Evolutionary conservation across 208 protist genomes (phyloP).

Genomic region (Spongospora subterranea): DNA sequence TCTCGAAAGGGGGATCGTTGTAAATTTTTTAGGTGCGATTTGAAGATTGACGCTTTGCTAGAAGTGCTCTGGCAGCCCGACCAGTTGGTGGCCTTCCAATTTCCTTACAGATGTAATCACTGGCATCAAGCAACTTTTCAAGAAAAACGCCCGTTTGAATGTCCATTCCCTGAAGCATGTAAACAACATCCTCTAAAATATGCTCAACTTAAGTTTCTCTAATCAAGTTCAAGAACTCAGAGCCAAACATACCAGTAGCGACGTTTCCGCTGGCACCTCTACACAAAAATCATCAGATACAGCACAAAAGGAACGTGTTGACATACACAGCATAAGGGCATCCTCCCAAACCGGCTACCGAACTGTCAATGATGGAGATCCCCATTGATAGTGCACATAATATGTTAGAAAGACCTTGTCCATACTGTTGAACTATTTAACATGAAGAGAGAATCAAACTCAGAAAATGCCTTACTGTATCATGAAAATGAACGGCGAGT

Average conservation of each 20-base stretch:
- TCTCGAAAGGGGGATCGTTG: too few species aligned
- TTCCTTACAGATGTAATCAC: neutral
- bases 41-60: neutral
- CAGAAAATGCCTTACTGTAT: conserved; percentile 79
- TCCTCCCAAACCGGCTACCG: conserved; percentile 76
- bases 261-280: conserved; percentile 73
- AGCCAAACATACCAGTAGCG: conserved; percentile 69
- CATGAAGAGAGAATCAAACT: neutral
- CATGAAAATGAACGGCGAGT: conserved; percentile 82
- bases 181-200: conserved; percentile 79
- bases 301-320: neutral
- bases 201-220: neutral
- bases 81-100: conserved; percentile 6
- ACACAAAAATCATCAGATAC: conserved; percentile 9
- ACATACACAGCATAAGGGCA: conserved; percentile 61
- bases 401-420: conserved; percentile 78
- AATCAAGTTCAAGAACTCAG: too few species aligned
- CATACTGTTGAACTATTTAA: conserved; percentile 26
- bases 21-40: too few species aligned
- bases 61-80: conserved; percentile 23
- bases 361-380: conserved; percentile 73
- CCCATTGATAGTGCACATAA: conserved; percentile 73
- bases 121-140: conserved; percentile 53
- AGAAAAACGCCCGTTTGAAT: conserved; percentile 73
- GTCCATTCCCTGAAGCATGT: conserved; percentile 81